phyloP scores from a whole-genome alignment of 345 rosid genomes.

The Brassica napus region DNA sequence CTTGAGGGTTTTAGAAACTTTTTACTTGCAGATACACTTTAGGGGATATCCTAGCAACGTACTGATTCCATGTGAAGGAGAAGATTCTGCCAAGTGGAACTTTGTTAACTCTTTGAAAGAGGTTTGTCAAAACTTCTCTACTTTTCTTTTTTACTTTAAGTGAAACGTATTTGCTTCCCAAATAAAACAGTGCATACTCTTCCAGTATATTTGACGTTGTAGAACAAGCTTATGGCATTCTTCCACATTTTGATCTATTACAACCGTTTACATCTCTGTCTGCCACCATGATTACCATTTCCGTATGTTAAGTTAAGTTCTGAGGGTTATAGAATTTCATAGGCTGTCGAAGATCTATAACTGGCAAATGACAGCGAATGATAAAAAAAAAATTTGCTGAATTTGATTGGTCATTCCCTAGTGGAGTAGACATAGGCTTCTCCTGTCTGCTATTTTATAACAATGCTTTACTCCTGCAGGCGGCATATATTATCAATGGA shows the following conservation, averaged over 20 bases:
- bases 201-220: not conserved
- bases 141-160: not conserved
- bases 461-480: constrained; percentile 51
- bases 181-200: not conserved
- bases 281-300: not conserved
- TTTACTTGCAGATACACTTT: constrained; percentile 73
- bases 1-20: not conserved
- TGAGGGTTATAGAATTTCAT: not conserved
- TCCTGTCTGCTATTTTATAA: not conserved
- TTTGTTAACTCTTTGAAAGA: constrained; percentile 90
- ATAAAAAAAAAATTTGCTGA: too few species aligned
- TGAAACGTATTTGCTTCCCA: not conserved
- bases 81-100: constrained; percentile 92
- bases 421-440: not conserved
- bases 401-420: too few species aligned
- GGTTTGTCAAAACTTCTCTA: constrained; percentile 45
- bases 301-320: not conserved
- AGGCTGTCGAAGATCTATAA: not conserved
- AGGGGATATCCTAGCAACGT: constrained; percentile 85
- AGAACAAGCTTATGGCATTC: too few species aligned
- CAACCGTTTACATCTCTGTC: constrained; percentile 1
- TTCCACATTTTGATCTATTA: too few species aligned
- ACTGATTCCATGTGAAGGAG: constrained; percentile 86
- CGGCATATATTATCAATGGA: constrained; percentile 86
- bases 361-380: not conserved